These are phyloP conservation scores for Stygiomarasmius scandens DNA, from an alignment of 1,284 basidiomycete species.

Conservation along the genomic window DNA sequence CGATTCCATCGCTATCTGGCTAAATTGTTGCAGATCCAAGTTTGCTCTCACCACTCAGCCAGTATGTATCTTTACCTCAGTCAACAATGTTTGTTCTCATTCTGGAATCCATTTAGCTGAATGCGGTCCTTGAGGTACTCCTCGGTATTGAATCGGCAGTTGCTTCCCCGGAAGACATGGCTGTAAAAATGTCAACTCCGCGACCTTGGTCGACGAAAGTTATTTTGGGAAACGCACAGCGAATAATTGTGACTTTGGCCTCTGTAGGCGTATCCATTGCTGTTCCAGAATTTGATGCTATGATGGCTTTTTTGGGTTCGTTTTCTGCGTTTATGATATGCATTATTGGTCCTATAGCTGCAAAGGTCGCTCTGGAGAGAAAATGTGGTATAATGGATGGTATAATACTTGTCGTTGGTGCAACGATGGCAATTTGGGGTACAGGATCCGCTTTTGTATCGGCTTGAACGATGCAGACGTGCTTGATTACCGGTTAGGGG, in stretches of 20 bases:
- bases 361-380: conserved; percentile 59
- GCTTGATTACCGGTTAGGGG: too few species aligned
- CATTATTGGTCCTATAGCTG: conserved; percentile 77
- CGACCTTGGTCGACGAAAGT: conserved; percentile 10
- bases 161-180: conserved; percentile 41
- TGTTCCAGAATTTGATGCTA: conserved; percentile 83
- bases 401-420: conserved; percentile 55
- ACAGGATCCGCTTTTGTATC: conserved; percentile 59
- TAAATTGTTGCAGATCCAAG: conserved; percentile 62
- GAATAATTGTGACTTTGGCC: conserved; percentile 59
- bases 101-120: conserved; percentile 64
- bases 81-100: conserved; percentile 9
- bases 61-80: conserved; percentile 42
- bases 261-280: conserved; percentile 75
- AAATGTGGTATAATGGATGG: conserved; percentile 56
- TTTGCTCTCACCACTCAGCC: conserved; percentile 87
- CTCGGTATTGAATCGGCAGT: conserved; percentile 62
- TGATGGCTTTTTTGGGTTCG: conserved; percentile 86
- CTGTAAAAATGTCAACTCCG: conserved; percentile 33
- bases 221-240: conserved; percentile 56
- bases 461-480: conserved; percentile 19
- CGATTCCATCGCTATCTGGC: conserved; percentile 15
- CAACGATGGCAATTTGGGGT: conserved; percentile 77
- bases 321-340: conserved; percentile 87
- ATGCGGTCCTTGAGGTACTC: conserved; percentile 77